phyloP scores from a whole-genome alignment of 345 rosid species.

The Capsella bursapastoris region DNA sequence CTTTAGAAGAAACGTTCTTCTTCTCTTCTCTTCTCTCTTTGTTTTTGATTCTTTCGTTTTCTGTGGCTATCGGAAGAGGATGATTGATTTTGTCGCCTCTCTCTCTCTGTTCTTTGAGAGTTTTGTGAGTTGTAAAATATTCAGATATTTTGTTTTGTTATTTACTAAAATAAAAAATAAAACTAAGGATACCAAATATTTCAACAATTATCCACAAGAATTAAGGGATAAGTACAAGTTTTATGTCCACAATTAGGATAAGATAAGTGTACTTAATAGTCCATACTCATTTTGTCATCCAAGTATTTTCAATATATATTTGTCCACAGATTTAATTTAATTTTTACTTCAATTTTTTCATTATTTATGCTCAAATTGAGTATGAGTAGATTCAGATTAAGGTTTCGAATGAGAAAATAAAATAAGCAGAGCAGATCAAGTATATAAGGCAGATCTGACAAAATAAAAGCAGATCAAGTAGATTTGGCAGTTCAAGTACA shows the following conservation, averaged over 20 bases:
- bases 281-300: background rate
- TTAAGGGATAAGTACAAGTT: slow-evolving; percentile 21
- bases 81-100: slow-evolving; percentile 13
- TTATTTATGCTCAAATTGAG: too few relatives aligned
- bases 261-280: background rate
- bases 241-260: background rate
- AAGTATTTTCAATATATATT: background rate
- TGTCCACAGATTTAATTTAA: too few relatives aligned
- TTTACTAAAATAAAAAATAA: background rate
- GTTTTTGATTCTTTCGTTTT: slow-evolving; percentile 12
- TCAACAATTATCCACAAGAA: slow-evolving; percentile 10
- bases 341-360: too few relatives aligned
- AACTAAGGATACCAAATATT: background rate
- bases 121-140: background rate
- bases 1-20: background rate
- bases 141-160: background rate
- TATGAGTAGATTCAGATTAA: too few relatives aligned
- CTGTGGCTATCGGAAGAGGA: slow-evolving; percentile 38
- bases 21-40: background rate
- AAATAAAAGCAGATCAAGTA: too few relatives aligned
- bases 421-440: too few relatives aligned
- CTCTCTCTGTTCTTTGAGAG: background rate
- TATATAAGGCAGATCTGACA: too few relatives aligned
- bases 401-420: too few relatives aligned
- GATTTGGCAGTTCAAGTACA: too few relatives aligned